Evolutionary conservation across 2,329 filamentous ascomycete genomes (phyloP).

Genomic region (Chrysoporthe cubensis): DNA sequence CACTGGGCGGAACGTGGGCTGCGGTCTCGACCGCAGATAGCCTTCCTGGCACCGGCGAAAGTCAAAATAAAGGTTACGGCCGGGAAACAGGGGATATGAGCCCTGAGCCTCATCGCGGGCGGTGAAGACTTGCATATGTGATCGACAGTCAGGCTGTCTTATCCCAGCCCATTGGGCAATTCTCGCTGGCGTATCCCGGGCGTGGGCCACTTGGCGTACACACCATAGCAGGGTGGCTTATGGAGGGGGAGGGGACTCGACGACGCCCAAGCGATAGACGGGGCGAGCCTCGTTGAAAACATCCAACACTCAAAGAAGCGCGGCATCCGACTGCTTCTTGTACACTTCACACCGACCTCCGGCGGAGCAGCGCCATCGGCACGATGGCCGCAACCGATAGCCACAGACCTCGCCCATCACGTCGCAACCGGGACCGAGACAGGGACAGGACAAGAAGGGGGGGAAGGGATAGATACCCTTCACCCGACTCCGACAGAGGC

Average conservation of each 20-base stretch:
- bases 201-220: background rate
- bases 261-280: no score
- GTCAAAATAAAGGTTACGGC: background rate
- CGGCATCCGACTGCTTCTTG: no score
- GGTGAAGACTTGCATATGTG: background rate
- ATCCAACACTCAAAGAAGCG: no score
- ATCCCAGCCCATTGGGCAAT: background rate
- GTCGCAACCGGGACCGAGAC: conserved; percentile 17
- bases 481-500: conserved; percentile 6
- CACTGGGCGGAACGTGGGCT: background rate
- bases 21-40: background rate
- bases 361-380: background rate
- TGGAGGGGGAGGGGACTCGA: background rate
- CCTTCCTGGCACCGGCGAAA: background rate
- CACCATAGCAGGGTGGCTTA: background rate
- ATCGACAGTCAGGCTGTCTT: background rate
- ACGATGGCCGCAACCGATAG: conserved; percentile 11
- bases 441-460: background rate
- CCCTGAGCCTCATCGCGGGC: background rate
- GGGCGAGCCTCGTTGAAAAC: background rate
- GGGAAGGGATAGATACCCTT: conserved; percentile 11
- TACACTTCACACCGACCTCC: background rate
- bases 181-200: background rate
- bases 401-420: conserved; percentile 10
- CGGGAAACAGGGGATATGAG: background rate